phyloP scores from a whole-genome alignment of 768 basidiomycete genomes.

The Pilatotrama ljubarskyi region DNA sequence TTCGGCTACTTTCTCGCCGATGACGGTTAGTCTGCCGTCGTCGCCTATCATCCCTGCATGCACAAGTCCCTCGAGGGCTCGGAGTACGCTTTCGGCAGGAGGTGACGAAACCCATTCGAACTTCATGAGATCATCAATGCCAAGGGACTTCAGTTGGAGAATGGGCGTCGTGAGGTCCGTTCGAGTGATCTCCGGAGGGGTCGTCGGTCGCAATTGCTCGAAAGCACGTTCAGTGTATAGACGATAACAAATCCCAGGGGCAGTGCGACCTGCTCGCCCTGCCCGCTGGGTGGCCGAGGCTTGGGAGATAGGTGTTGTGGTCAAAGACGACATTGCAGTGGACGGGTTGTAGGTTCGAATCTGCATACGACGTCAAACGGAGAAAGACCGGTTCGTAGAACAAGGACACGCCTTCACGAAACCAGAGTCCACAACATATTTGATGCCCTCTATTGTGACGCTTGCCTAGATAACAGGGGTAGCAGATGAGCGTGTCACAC shows the following conservation, averaged over 20 bases:
- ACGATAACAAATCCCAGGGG: constrained; percentile 89
- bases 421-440: constrained; percentile 91
- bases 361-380: constrained; percentile 39
- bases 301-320: constrained; percentile 78
- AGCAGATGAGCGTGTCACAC: too few species aligned
- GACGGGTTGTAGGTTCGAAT: constrained; percentile 89
- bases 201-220: constrained; percentile 60
- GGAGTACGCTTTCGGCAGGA: constrained; percentile 79
- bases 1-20: constrained; percentile 89
- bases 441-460: constrained; percentile 95
- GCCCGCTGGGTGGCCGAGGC: constrained; percentile 93
- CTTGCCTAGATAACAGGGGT: constrained; percentile 59
- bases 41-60: constrained; percentile 83
- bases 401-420: constrained; percentile 78
- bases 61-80: constrained; percentile 83
- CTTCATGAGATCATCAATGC: constrained; percentile 92
- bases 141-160: constrained; percentile 90
- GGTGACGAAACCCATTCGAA: constrained; percentile 95
- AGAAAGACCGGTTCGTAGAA: background rate
- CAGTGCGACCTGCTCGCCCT: constrained; percentile 92
- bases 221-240: constrained; percentile 74
- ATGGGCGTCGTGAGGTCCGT: constrained; percentile 91
- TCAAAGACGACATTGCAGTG: constrained; percentile 80
- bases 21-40: constrained; percentile 70
- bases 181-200: constrained; percentile 88